A percentile compares a stretch with the other conserved stretches of the same genome.
These are phyloP conservation scores for Suhomyces canberraensis DNA, from an alignment of 805 yeast genomes.

Conservation along the genomic window DNA sequence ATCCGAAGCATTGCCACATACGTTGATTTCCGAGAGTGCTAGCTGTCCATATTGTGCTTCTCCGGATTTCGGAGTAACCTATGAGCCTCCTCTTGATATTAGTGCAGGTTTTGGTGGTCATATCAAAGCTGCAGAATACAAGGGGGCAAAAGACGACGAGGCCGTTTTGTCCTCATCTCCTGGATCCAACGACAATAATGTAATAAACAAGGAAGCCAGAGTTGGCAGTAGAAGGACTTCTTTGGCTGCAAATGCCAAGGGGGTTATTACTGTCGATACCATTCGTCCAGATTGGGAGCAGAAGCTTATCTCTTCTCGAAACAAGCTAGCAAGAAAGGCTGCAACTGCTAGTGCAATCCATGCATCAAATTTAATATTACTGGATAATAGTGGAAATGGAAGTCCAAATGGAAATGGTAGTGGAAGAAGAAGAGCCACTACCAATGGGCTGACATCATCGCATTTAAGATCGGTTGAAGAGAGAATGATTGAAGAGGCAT, in stretches of 20 bases:
- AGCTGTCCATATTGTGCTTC: constrained; percentile 93
- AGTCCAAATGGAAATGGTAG: constrained; percentile 11
- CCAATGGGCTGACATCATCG: constrained; percentile 4
- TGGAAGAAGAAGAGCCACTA: constrained; percentile 12
- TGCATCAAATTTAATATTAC: constrained; percentile 70
- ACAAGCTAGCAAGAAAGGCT: constrained; percentile 76
- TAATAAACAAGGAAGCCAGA: constrained; percentile 15
- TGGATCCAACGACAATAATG: constrained; percentile 7
- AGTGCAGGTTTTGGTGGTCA: constrained; percentile 58
- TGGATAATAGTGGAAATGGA: constrained; percentile 14
- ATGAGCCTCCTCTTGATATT: constrained; percentile 57
- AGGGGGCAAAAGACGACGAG: constrained; percentile 6
- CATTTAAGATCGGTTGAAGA: constrained; percentile 44
- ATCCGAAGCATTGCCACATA: constrained; percentile 42
- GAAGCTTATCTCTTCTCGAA: constrained; percentile 66
- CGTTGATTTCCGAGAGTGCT: constrained; percentile 81
- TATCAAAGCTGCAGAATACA: constrained; percentile 45
- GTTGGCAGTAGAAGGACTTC: constrained; percentile 36
- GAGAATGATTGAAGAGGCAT: constrained; percentile 80
- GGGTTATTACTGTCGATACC: constrained; percentile 73
- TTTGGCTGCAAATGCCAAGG: constrained; percentile 62
- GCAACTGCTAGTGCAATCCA: constrained; percentile 95
- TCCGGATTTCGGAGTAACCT: constrained; percentile 79
- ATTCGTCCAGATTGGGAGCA: constrained; percentile 93
- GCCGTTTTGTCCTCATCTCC: constrained; percentile 1